phyloP scores from a whole-genome alignment of 257 asterid genomes.

The Ilex asprella region DNA sequence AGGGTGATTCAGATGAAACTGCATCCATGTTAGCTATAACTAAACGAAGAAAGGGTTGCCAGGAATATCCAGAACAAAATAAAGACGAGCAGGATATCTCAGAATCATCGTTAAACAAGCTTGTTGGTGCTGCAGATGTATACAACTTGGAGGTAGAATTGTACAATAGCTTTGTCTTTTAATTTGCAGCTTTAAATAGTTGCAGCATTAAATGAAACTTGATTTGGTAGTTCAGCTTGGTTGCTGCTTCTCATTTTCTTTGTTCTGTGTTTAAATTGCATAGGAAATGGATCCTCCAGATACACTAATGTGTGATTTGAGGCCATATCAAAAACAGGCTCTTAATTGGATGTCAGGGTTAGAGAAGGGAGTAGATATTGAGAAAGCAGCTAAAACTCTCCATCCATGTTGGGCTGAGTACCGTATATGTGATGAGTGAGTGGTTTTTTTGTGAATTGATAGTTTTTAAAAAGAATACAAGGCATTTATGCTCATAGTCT shows the following conservation, averaged over 20 bases:
- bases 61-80: conserved; percentile 25
- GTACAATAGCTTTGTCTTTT: neutral
- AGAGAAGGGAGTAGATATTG: conserved; percentile 46
- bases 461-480: too few relatives aligned
- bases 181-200: neutral
- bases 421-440: conserved; percentile 74
- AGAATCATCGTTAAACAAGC: conserved; percentile 65
- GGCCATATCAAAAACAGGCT: conserved; percentile 85
- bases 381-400: conserved; percentile 56
- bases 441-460: neutral
- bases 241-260: neutral
- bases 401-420: conserved; percentile 95
- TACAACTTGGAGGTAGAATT: conserved; percentile 60
- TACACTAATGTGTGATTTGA: conserved; percentile 55
- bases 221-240: neutral
- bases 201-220: neutral
- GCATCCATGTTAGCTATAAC: conserved; percentile 29
- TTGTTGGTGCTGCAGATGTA: conserved; percentile 77
- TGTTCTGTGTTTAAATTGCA: conserved; percentile 7
- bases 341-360: conserved; percentile 80
- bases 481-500: too few relatives aligned
- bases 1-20: conserved; percentile 37
- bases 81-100: conserved; percentile 52
- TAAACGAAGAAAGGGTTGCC: conserved; percentile 51
- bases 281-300: conserved; percentile 80